These are phyloP conservation scores for Hyaloscypha finlandica DNA, from an alignment of 495 filamentous ascomycete genomes.

Conservation along the genomic window DNA sequence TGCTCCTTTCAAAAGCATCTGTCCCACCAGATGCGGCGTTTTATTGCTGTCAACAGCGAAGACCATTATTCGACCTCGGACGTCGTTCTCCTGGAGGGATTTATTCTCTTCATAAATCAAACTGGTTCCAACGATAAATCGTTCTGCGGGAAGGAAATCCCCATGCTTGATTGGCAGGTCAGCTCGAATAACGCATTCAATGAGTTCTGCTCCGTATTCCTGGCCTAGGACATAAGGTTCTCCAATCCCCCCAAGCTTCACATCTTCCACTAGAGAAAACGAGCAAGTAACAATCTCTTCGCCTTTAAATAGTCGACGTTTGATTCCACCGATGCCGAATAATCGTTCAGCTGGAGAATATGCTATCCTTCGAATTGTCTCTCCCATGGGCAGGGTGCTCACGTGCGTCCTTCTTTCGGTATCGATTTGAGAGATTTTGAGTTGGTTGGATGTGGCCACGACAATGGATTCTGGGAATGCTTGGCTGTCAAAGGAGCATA, in stretches of 20 bases:
- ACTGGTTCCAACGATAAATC: constrained; percentile 87
- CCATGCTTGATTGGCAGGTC: constrained; percentile 61
- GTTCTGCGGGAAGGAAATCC: constrained; percentile 62
- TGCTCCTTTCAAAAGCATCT: constrained; percentile 66
- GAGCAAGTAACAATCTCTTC: constrained; percentile 51
- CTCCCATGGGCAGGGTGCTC: constrained; percentile 70
- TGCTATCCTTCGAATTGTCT: constrained; percentile 84
- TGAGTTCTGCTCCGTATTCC: constrained; percentile 67
- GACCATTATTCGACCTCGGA: constrained; percentile 73
- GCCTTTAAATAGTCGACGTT: constrained; percentile 51
- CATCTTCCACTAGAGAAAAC: constrained; percentile 54
- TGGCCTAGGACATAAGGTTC: constrained; percentile 44
- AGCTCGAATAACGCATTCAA: constrained; percentile 82
- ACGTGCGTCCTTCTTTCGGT: constrained; percentile 85
- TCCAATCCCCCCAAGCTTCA: constrained; percentile 48
- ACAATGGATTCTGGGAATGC: constrained; percentile 81
- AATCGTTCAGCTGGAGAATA: constrained; percentile 79
- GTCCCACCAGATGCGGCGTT: constrained; percentile 65
- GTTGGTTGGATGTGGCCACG: constrained; percentile 71
- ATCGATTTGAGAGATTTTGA: constrained; percentile 84
- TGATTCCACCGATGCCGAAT: constrained; percentile 86
- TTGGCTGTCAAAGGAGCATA: constrained; percentile 80
- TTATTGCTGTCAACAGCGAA: constrained; percentile 78
- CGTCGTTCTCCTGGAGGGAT: constrained; percentile 22
- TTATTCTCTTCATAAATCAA: constrained; percentile 60